Evolutionary conservation across 1,139 yeast genomes (phyloP).

Genomic region (Arxiozyma slooffiae): DNA sequence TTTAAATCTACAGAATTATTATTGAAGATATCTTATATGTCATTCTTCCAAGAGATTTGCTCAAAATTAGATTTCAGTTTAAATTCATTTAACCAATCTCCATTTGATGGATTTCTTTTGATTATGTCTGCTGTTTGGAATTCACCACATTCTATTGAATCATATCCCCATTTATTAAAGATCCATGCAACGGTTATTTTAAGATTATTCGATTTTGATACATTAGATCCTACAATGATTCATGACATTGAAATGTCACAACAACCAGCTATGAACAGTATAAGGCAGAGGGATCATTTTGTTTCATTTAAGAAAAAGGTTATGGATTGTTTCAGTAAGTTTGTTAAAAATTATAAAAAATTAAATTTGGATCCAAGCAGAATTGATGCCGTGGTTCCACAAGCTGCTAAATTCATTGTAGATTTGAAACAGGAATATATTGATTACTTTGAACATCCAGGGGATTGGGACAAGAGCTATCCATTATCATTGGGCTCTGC

Average conservation of each 20-base stretch:
- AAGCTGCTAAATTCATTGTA: constrained; percentile 23
- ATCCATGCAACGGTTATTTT: constrained; percentile 37
- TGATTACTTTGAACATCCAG: constrained; percentile 23
- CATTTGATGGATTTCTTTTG: constrained; percentile 12
- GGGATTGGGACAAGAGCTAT: constrained; percentile 30
- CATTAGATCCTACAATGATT: constrained; percentile 17
- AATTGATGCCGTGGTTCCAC: constrained; percentile 21
- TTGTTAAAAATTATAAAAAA: constrained; percentile 20
- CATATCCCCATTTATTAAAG: constrained; percentile 24
- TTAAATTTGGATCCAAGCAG: constrained; percentile 20
- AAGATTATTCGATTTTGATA: constrained; percentile 44
- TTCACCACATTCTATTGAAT: constrained; percentile 22
- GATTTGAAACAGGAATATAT: constrained; percentile 19
- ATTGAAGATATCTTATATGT: constrained; percentile 20
- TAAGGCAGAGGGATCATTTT: not conserved
- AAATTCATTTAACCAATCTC: constrained; percentile 12
- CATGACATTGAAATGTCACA: not conserved
- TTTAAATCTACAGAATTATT: constrained; percentile 19
- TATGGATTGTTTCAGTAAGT: constrained; percentile 1
- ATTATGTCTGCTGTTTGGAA: constrained; percentile 16
- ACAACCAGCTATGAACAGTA: not conserved
- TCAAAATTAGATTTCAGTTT: constrained; percentile 5
- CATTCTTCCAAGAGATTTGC: constrained; percentile 25
- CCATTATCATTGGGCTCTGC: constrained; percentile 24
- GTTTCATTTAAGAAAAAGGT: not conserved